phyloP scores from a whole-genome alignment of 352 stramenopile species.

The Globisporangium iwayamae region DNA sequence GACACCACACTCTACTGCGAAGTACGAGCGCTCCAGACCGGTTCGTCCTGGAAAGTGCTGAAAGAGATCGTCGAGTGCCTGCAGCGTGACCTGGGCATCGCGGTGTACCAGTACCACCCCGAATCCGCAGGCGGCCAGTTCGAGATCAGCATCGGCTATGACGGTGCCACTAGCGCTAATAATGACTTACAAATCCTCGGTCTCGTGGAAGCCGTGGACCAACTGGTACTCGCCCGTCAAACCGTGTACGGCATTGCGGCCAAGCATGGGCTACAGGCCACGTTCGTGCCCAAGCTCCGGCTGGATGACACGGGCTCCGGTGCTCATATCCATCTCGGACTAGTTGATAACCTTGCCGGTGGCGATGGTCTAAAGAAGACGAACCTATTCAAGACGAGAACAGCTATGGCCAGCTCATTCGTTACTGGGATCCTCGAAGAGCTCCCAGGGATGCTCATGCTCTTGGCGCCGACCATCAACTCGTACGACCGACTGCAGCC shows the following conservation, averaged over 20 bases:
- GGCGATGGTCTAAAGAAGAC: neutral
- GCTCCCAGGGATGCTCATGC: constrained; percentile 22
- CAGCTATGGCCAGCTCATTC: constrained; percentile 5
- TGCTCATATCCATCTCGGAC: constrained; percentile 23
- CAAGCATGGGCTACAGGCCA: constrained; percentile 18
- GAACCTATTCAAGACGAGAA: constrained; percentile 16
- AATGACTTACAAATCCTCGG: neutral
- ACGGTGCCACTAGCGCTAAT: neutral
- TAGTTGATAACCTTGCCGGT: constrained; percentile 6
- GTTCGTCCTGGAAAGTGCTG: constrained; percentile 20
- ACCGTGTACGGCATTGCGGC: constrained; percentile 22
- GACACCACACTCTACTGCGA: constrained; percentile 28
- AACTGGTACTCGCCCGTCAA: constrained; percentile 24
- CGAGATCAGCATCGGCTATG: constrained; percentile 29
- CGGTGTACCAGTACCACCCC: constrained; percentile 30
- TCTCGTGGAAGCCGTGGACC: constrained; percentile 22
- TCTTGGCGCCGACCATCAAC: constrained; percentile 24
- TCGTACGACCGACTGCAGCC: constrained; percentile 30
- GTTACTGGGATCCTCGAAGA: constrained; percentile 21
- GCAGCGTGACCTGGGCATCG: constrained; percentile 20
- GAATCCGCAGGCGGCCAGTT: constrained; percentile 29
- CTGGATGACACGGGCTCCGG: constrained; percentile 16
- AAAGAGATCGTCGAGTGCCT: constrained; percentile 23
- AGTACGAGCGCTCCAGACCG: constrained; percentile 21
- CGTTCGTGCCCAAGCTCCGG: constrained; percentile 24